A percentile compares a stretch with the other conserved stretches of the same genome.
These are phyloP conservation scores for Debaryomyces castellii DNA, from an alignment of 805 yeast genomes.

Conservation along the genomic window DNA sequence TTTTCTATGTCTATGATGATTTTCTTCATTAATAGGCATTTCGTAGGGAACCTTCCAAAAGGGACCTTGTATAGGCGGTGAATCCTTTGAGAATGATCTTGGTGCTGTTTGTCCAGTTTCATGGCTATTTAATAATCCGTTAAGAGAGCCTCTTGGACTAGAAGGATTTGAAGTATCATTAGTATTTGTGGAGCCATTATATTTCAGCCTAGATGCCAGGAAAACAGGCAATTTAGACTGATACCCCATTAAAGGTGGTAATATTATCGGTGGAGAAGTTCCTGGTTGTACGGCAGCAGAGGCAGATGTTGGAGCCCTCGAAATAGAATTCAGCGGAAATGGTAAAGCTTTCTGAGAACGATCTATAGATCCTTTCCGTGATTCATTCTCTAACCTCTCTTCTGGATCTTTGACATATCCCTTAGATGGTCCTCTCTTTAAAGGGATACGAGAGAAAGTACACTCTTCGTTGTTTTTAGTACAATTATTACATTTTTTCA, in stretches of 20 bases:
- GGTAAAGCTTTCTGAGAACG: conserved; percentile 9
- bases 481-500: conserved; percentile 62
- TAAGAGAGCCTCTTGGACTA: conserved; percentile 13
- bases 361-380: conserved; percentile 1
- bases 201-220: conserved; percentile 7
- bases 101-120: conserved; percentile 3
- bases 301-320: not conserved
- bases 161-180: conserved; percentile 13
- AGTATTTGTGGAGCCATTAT: conserved; percentile 8
- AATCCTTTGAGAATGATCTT: conserved; percentile 5
- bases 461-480: conserved; percentile 58
- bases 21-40: conserved; percentile 36
- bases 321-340: conserved; percentile 6
- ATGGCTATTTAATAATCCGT: conserved; percentile 6
- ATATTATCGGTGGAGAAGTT: conserved; percentile 22
- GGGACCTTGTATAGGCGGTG: conserved; percentile 41
- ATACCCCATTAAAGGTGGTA: conserved; percentile 29
- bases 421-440: conserved; percentile 78
- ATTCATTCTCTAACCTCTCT: conserved; percentile 28
- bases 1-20: conserved; percentile 34
- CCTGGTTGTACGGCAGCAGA: conserved; percentile 6
- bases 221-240: conserved; percentile 9
- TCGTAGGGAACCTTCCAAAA: conserved; percentile 67
- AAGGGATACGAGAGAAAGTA: conserved; percentile 66
- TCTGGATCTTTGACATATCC: conserved; percentile 56